Conservation (phyloP, 139 green algal genomes). For the Eudorina sp. region DNA sequence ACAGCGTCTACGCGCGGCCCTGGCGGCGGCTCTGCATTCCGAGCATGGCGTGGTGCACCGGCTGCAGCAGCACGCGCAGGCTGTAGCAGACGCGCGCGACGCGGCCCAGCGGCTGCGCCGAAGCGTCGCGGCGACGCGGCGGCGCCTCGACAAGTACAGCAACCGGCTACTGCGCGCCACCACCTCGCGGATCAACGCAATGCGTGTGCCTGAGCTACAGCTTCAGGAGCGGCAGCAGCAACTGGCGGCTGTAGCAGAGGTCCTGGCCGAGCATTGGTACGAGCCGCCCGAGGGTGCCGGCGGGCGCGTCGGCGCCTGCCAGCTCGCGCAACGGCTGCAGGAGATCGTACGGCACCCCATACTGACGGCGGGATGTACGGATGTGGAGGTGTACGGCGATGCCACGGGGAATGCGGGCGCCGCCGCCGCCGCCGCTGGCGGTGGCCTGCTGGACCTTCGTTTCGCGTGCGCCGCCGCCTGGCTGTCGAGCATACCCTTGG, state of each 20-base stretch:
- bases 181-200: not conserved
- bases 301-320: not conserved
- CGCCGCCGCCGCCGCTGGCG: not conserved
- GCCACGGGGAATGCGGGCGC: too few relatives aligned
- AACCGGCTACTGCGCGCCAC: not conserved
- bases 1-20: not conserved
- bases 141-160: not conserved
- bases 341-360: not conserved
- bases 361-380: not conserved
- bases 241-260: slow-evolving; percentile 11
- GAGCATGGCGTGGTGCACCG: not conserved
- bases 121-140: not conserved
- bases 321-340: not conserved
- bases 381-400: too few relatives aligned
- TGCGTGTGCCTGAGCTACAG: not conserved
- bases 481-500: not conserved
- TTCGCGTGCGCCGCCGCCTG: slow-evolving; percentile 6
- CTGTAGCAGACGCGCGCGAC: not conserved
- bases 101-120: not conserved
- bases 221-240: slow-evolving; percentile 13
- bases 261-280: slow-evolving; percentile 20
- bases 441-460: not conserved
- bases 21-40: not conserved
- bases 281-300: not conserved
- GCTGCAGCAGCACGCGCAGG: not conserved